Conservation (phyloP, 176 grass and related monocot genomes). For the Hordeum marinum region DNA sequence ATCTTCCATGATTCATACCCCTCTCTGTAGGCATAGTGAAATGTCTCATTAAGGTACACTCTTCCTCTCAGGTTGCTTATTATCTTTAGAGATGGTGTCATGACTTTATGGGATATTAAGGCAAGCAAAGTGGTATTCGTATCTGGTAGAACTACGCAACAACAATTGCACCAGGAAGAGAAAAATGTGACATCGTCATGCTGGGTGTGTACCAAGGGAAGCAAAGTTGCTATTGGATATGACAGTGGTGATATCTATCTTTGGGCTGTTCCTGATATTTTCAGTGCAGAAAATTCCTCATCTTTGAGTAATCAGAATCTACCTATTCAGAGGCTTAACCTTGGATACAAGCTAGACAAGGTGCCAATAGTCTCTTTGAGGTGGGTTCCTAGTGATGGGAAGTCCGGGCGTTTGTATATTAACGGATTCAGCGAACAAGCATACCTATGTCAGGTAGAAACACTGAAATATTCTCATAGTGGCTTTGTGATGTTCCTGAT, state of each 20-base stretch:
- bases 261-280: conserved; percentile 62
- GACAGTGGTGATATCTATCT: conserved; percentile 77
- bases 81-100: conserved; percentile 81
- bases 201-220: conserved; percentile 75
- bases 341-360: conserved; percentile 90
- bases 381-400: conserved; percentile 60
- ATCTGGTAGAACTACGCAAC: conserved; percentile 57
- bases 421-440: conserved; percentile 67
- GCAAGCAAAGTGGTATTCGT: conserved; percentile 58
- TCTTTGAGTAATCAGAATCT: conserved; percentile 42
- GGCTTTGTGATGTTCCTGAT: background rate
- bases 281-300: conserved; percentile 33
- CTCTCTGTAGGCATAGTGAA: background rate
- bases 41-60: conserved; percentile 18
- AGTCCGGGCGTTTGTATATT: conserved; percentile 65
- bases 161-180: conserved; percentile 54
- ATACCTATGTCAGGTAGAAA: conserved; percentile 62
- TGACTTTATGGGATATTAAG: conserved; percentile 86
- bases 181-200: conserved; percentile 69
- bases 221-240: conserved; percentile 84
- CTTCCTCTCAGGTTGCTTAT: conserved; percentile 68
- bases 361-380: conserved; percentile 67
- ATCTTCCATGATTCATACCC: background rate
- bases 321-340: conserved; percentile 88
- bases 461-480: conserved; percentile 17